These are phyloP conservation scores for Leptographium flavum DNA, from an alignment of 2,329 filamentous ascomycete genomes.

Conservation along the genomic window DNA sequence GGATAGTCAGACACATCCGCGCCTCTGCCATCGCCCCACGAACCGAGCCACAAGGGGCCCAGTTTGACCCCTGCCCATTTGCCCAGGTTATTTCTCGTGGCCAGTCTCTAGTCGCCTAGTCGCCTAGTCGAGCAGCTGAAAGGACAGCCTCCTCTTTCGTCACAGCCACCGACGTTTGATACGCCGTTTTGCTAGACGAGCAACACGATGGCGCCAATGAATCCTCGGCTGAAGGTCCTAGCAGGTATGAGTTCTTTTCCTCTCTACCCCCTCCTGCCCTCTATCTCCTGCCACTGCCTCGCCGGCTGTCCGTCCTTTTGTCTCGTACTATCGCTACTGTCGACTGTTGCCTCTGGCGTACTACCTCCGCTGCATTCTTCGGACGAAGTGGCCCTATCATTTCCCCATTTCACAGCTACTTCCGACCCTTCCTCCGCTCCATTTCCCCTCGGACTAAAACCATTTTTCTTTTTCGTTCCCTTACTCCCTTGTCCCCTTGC, in stretches of 20 bases:
- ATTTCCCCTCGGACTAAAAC: background rate
- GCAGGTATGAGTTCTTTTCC: slow-evolving; percentile 34
- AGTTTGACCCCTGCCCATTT: background rate
- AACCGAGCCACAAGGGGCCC: background rate
- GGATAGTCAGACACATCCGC: background rate
- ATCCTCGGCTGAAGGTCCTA: slow-evolving; percentile 45
- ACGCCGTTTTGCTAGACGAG: background rate
- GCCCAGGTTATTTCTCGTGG: too few species aligned
- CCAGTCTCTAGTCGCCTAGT: background rate
- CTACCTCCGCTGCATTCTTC: background rate
- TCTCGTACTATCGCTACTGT: background rate
- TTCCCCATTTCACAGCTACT: background rate
- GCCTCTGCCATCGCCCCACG: background rate
- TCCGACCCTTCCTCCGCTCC: background rate
- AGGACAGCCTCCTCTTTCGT: background rate
- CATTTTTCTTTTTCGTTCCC: background rate
- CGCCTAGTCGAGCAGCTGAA: background rate
- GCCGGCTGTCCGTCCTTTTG: background rate
- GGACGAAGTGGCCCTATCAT: slow-evolving; percentile 1
- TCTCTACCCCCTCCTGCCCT: background rate
- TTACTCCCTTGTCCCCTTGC: background rate
- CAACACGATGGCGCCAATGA: slow-evolving; percentile 38
- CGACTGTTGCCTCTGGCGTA: background rate
- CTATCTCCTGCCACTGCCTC: background rate
- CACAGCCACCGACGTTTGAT: background rate